Conservation (phyloP, 2,329 filamentous ascomycete genomes). For the Kalaharituber pfeilii region DNA sequence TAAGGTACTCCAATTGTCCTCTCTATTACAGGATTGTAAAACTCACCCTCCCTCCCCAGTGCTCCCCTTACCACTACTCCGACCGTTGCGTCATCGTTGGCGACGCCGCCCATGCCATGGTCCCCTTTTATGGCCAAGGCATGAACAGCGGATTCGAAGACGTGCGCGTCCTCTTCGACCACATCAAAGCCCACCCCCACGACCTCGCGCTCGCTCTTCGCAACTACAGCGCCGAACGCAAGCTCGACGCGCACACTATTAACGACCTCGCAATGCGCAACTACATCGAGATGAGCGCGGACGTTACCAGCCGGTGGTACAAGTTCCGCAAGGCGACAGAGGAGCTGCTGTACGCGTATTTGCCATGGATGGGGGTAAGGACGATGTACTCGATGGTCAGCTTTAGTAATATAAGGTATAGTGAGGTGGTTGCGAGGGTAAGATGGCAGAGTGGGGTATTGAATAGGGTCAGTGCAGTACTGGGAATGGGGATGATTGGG, state of each 20-base stretch:
- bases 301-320: constrained; percentile 63
- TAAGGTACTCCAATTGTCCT: constrained; percentile 34
- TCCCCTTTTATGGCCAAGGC: constrained; percentile 94
- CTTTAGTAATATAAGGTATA: constrained; percentile 85
- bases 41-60: constrained; percentile 27
- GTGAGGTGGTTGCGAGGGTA: constrained; percentile 55
- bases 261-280: constrained; percentile 83
- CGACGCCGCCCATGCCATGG: constrained; percentile 93
- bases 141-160: constrained; percentile 96
- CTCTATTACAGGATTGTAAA: background rate
- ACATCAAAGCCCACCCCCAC: constrained; percentile 29
- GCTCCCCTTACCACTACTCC: constrained; percentile 65
- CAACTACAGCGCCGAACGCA: constrained; percentile 57
- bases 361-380: constrained; percentile 67
- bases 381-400: constrained; percentile 87
- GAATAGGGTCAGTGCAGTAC: constrained; percentile 30
- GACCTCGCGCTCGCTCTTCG: constrained; percentile 38
- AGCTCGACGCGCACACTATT: constrained; percentile 69
- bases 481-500: constrained; percentile 23
- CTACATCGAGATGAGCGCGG: constrained; percentile 82
- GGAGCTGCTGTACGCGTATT: constrained; percentile 57
- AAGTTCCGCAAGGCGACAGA: constrained; percentile 70
- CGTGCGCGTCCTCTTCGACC: constrained; percentile 64
- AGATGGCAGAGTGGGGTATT: constrained; percentile 50
- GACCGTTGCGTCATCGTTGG: constrained; percentile 70